Evolutionary conservation across 2,329 filamentous ascomycete genomes (phyloP).

Genomic region (Neurospora sp.): DNA sequence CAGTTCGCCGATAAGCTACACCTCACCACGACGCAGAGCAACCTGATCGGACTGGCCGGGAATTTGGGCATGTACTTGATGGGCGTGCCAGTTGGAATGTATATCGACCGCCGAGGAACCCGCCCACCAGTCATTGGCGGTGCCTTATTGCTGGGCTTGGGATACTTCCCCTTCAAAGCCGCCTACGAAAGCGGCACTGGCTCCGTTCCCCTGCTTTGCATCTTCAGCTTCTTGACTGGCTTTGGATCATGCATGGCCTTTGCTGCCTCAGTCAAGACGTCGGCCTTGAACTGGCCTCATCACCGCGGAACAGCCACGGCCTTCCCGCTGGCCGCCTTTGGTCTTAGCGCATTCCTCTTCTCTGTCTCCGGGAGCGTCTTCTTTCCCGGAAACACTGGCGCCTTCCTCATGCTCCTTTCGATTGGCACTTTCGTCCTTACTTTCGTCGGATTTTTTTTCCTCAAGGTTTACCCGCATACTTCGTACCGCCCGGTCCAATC

Average conservation of each 20-base stretch:
- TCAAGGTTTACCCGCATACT: conserved; percentile 59
- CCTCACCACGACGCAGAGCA: conserved; percentile 85
- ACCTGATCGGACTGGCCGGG: conserved; percentile 78
- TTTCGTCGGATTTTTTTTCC: conserved; percentile 72
- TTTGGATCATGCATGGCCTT: conserved; percentile 90
- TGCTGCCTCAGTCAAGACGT: conserved; percentile 73
- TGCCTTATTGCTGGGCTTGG: conserved; percentile 59
- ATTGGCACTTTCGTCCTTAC: conserved; percentile 69
- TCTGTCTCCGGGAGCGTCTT: conserved; percentile 66
- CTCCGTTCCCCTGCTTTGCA: conserved; percentile 55
- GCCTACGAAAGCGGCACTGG: conserved; percentile 63
- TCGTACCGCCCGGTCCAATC: conserved; percentile 48
- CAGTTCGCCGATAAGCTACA: conserved; percentile 83
- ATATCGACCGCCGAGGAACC: conserved; percentile 76
- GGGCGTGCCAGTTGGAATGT: conserved; percentile 79
- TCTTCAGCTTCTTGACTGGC: conserved; percentile 80
- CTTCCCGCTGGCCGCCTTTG: conserved; percentile 86
- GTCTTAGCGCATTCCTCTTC: conserved; percentile 94
- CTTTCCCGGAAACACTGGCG: conserved; percentile 74
- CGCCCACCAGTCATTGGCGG: conserved; percentile 70
- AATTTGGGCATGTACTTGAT: conserved; percentile 90
- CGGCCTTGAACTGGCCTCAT: conserved; percentile 83
- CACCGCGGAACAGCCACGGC: conserved; percentile 90
- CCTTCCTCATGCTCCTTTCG: conserved; percentile 71
- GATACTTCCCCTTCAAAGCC: conserved; percentile 77